phyloP scores from a whole-genome alignment of 139 green algal genomes.

The Picochlorum sp. region DNA sequence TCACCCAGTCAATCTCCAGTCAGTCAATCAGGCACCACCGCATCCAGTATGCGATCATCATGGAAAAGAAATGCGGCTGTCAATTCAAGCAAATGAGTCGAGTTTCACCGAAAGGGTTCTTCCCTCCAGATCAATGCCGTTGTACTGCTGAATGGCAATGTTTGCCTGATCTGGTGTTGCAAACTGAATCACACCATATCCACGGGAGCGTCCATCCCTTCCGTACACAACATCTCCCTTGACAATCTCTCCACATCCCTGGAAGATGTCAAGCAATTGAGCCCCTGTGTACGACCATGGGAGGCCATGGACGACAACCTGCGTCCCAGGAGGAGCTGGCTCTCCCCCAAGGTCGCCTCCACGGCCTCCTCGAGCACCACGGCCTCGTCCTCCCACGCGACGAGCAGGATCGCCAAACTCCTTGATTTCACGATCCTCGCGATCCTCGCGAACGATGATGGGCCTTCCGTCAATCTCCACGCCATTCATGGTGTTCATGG shows the following conservation, averaged over 20 bases:
- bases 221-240: conserved; percentile 65
- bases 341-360: conserved; percentile 3
- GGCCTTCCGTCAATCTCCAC: conserved; percentile 72
- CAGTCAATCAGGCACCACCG: too few species aligned
- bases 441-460: conserved; percentile 86
- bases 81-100: conserved; percentile 68
- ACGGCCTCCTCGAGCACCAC: neutral
- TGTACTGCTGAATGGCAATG: conserved; percentile 62
- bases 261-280: conserved; percentile 74
- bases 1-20: too few species aligned
- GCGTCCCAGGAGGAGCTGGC: conserved; percentile 10
- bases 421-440: conserved; percentile 91
- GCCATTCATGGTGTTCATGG: conserved; percentile 70
- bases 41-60: too few species aligned
- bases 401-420: conserved; percentile 28
- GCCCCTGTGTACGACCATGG: conserved; percentile 75
- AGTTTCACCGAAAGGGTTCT: conserved; percentile 72
- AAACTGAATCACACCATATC: conserved; percentile 83
- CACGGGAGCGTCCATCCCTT: conserved; percentile 66
- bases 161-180: conserved; percentile 53
- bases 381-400: neutral
- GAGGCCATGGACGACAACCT: conserved; percentile 88
- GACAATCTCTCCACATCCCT: conserved; percentile 50
- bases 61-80: neutral
- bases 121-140: conserved; percentile 72